A percentile compares a stretch with the other conserved stretches of the same genome.
These are phyloP conservation scores for Eleusine indica DNA, from an alignment of 176 grass and related monocot genomes.

Conservation along the genomic window DNA sequence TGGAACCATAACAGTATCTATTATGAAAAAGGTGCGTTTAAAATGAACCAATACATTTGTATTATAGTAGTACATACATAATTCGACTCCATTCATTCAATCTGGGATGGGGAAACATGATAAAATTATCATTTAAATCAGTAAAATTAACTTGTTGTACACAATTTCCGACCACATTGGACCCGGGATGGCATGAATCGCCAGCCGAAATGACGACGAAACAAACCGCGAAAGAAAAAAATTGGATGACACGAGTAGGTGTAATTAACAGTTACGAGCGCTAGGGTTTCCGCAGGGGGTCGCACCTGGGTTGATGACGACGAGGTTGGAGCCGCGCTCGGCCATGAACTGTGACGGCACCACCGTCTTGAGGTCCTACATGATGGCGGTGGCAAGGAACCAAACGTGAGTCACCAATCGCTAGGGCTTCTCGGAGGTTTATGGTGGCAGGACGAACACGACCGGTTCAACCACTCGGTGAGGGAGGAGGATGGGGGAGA, in stretches of 20 bases:
- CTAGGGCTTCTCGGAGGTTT: constrained; percentile 42
- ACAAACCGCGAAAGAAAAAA: not conserved
- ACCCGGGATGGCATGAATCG: not conserved
- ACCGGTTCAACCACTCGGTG: not conserved
- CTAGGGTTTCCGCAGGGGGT: constrained; percentile 26
- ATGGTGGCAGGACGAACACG: not conserved
- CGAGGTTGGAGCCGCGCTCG: constrained; percentile 87
- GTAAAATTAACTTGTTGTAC: not conserved
- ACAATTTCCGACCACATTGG: not conserved
- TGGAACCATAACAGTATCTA: not conserved
- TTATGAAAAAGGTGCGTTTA: not conserved
- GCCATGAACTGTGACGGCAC: constrained; percentile 90
- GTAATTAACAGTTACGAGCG: not conserved
- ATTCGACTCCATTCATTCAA: not conserved
- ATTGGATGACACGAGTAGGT: not conserved
- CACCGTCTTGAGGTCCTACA: constrained; percentile 82
- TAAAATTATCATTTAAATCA: constrained; percentile 1
- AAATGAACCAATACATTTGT: not conserved
- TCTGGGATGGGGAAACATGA: not conserved
- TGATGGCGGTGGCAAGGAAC: not conserved
- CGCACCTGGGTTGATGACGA: constrained; percentile 94
- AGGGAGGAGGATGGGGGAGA: not conserved
- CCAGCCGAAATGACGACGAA: not conserved
- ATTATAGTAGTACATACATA: not conserved
- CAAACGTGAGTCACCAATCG: not conserved